These are phyloP conservation scores for Ceratocystis destructans DNA, from an alignment of 2,329 filamentous ascomycete species.

Conservation along the genomic window DNA sequence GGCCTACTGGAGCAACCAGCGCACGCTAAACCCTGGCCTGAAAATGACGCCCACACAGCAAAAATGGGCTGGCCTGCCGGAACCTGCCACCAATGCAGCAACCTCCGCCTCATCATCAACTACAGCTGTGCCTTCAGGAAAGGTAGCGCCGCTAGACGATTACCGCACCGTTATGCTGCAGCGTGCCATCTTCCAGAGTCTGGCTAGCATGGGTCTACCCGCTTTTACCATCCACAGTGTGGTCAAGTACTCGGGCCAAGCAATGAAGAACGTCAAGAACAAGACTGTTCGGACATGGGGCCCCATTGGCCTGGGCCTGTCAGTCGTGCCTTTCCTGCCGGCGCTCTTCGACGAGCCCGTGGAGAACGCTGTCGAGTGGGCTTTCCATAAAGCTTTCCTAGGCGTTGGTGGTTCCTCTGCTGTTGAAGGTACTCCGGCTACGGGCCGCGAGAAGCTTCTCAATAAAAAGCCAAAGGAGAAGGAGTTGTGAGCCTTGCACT, in stretches of 20 bases:
- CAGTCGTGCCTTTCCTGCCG: constrained; percentile 70
- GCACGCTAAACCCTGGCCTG: constrained; percentile 52
- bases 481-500: constrained; percentile 26
- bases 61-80: constrained; percentile 34
- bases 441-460: constrained; percentile 35
- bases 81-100: constrained; percentile 22
- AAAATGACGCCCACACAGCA: constrained; percentile 39
- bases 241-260: constrained; percentile 73
- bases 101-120: background rate
- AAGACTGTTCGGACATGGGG: constrained; percentile 65
- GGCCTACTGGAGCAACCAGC: constrained; percentile 77
- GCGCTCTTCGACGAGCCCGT: constrained; percentile 83
- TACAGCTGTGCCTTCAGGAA: constrained; percentile 25
- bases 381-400: constrained; percentile 71
- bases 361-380: constrained; percentile 79
- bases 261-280: constrained; percentile 74
- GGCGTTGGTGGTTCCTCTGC: constrained; percentile 49
- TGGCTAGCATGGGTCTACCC: constrained; percentile 88
- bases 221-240: constrained; percentile 90
- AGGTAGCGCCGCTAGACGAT: constrained; percentile 64
- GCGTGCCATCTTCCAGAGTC: constrained; percentile 73
- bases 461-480: constrained; percentile 34
- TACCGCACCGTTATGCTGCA: constrained; percentile 85
- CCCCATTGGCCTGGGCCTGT: constrained; percentile 71
- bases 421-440: constrained; percentile 42